Evolutionary conservation across 2,329 filamentous ascomycete species (phyloP).

Genomic region (Fusarium solani-melongenae): DNA sequence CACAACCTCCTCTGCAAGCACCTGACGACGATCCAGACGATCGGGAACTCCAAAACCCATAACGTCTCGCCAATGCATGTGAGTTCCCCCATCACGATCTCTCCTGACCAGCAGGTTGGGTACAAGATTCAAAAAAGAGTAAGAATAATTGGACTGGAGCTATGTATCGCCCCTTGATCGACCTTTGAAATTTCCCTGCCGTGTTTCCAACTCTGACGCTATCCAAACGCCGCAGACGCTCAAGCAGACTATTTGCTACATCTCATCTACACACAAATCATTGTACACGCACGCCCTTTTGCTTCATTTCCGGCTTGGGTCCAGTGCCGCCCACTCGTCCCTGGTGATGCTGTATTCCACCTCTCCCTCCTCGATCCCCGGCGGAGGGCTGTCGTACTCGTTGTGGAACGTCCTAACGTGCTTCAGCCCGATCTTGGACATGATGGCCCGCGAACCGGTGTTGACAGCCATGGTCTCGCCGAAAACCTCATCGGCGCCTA

Average conservation of each 20-base stretch:
- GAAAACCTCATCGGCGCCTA: conserved; percentile 37
- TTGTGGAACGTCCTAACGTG: conserved; percentile 39
- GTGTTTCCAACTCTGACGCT: not conserved
- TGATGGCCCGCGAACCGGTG: conserved; percentile 39
- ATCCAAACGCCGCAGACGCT: not conserved
- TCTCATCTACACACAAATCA: not conserved
- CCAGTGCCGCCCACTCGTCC: conserved; percentile 32
- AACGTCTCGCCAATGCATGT: not conserved
- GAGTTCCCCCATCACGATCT: not conserved
- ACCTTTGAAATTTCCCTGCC: not conserved
- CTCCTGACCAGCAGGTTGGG: not conserved
- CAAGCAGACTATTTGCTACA: not conserved
- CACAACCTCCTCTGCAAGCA: not conserved
- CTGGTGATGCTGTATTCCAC: conserved; percentile 40
- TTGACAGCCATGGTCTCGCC: conserved; percentile 48
- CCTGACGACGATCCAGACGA: not conserved
- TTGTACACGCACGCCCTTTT: not conserved
- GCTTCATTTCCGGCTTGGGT: conserved; percentile 5
- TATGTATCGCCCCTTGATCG: not conserved
- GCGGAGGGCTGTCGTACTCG: conserved; percentile 40
- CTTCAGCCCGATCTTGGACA: conserved; percentile 31
- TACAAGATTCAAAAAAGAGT: not conserved
- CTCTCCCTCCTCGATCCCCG: conserved; percentile 42
- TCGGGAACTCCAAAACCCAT: not conserved
- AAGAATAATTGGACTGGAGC: not conserved